Percentiles rank a stretch among this genome's conserved stretches.
phyloP scores from a whole-genome alignment of 148 eudicot genomes.

The Suaeda aralocaspica region DNA sequence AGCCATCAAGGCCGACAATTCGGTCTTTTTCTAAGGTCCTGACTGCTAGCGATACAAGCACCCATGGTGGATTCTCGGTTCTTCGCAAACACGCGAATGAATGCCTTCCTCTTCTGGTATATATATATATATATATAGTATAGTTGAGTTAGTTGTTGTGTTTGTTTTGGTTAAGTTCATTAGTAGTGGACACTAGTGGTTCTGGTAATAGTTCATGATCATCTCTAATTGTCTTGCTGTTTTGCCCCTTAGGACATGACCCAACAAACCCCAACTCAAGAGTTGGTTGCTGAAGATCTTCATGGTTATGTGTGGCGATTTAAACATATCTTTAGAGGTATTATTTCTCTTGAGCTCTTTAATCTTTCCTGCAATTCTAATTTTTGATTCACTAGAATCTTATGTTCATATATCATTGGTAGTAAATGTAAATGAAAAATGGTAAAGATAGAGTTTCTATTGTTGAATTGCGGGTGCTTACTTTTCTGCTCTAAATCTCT shows the following conservation, averaged over 20 bases:
- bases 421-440: background rate
- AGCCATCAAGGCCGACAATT: conserved; percentile 59
- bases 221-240: background rate
- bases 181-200: background rate
- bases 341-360: background rate
- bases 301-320: conserved; percentile 85
- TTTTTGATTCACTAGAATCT: background rate
- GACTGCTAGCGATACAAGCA: conserved; percentile 95
- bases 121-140: too few species aligned
- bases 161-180: background rate
- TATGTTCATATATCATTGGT: background rate
- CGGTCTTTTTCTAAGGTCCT: conserved; percentile 83
- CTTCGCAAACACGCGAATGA: conserved; percentile 92
- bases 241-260: conserved; percentile 65
- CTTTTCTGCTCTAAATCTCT: background rate
- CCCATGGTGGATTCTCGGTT: conserved; percentile 98
- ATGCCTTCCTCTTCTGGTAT: conserved; percentile 89
- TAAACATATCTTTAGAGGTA: conserved; percentile 96
- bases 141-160: too few species aligned
- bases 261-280: conserved; percentile 80
- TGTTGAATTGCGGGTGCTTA: conserved; percentile 8
- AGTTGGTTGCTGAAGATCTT: conserved; percentile 77
- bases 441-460: background rate
- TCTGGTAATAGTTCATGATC: conserved; percentile 5
- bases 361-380: background rate